Evolutionary conservation across 345 rosid species (phyloP).

Genomic region (Adansonia digitata): DNA sequence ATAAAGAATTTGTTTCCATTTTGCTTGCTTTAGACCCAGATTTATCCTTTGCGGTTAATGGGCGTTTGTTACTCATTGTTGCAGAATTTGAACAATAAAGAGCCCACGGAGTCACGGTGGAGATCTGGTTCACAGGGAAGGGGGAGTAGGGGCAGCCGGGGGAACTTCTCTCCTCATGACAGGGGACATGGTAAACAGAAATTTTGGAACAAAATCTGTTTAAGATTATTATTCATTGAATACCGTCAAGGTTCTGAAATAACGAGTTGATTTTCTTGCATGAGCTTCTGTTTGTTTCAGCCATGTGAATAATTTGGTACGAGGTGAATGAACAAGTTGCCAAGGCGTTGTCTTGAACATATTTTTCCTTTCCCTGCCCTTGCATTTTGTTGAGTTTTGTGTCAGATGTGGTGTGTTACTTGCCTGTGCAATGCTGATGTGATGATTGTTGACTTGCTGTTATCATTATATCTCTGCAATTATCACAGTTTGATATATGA

Average conservation of each 20-base stretch:
- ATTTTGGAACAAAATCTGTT: background rate
- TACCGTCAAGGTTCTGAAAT: background rate
- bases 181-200: slow-evolving; percentile 49
- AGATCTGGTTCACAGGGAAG: slow-evolving; percentile 57
- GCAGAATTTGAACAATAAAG: slow-evolving; percentile 60
- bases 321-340: background rate
- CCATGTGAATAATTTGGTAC: slow-evolving; percentile 9
- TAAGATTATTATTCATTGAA: background rate
- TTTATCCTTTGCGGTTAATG: slow-evolving; percentile 12
- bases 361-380: background rate
- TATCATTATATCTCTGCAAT: background rate
- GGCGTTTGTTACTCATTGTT: slow-evolving; percentile 9
- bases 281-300: slow-evolving; percentile 1
- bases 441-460: background rate
- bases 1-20: background rate
- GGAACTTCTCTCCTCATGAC: slow-evolving; percentile 43
- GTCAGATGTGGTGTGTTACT: background rate
- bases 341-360: background rate
- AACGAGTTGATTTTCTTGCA: slow-evolving; percentile 10
- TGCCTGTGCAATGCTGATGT: background rate
- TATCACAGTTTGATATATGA: background rate
- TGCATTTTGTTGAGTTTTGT: background rate
- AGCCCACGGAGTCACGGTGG: slow-evolving; percentile 65
- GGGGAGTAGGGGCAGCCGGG: slow-evolving; percentile 58
- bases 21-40: slow-evolving; percentile 1